Base-by-base conservation (phyloP, 176 grass and related monocot genomes). In the Rhynchospora pubera region DNA sequence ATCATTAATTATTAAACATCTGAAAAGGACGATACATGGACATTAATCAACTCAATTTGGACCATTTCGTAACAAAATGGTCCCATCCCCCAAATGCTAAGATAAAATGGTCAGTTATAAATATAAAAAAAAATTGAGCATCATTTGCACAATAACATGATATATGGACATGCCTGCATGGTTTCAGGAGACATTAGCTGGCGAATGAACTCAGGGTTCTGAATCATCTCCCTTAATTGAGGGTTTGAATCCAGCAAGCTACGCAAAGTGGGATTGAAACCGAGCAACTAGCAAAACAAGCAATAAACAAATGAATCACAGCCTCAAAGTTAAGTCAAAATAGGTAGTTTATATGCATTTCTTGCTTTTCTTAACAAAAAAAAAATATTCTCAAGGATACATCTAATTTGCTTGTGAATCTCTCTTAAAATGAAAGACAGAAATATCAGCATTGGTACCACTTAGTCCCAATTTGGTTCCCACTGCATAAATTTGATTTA, bases 121-220 rank as follows among this genome's bases (percentile, higher is more conserved):
- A 69, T 18, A 43, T 69, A 44, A 69, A 69, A n/a, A n/a, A 69
- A 44, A 44, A 2, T 43, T 69, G 58, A 9, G 19, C 19, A 59
- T 62, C 56, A 48, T 23, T 46, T 45, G 42, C 9, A 63, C n/a
- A 65, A n/a, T 21, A 51, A 85, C 58, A 6, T 28, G n/a, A 62
- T 21, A 85, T 57, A 9, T 26, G 22, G 64, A 81, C 28, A 67
- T 90, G 91, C 95, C 92, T 94, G 92, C 90, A 98, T 83, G 45
- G 90, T 91, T 58, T 98, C 95, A 79, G 95, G 92, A 64, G 95
- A 94, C 72, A 89, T 82, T 85, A 98, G 63, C 85, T 98, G 95
- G 82, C 87, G 95, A 87, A 94, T 86, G 89, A 98, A 93, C 73
- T 98, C 90, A 81, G 95, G 92, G 83, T 94, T 94, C 83, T 98